Base-by-base conservation (phyloP, 2,329 filamentous ascomycete species). In the Chalaropsis ovoidea region DNA sequence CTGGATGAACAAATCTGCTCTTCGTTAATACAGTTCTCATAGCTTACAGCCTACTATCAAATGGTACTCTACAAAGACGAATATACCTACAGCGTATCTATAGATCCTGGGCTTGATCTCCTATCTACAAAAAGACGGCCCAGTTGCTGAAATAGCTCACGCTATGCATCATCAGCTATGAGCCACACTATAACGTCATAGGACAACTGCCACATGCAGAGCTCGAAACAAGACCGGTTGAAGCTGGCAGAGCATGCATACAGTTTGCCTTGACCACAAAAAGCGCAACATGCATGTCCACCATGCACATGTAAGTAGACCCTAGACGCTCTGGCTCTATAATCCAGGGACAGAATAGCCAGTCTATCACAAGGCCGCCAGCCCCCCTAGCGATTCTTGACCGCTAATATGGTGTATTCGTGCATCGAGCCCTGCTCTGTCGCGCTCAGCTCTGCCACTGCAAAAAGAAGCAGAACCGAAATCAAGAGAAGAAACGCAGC, bases 281-380 rank as follows among this genome's bases (percentile, higher is more conserved):
- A 39, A 39, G 15, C 7, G 27, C 54, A n/a, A 39, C 15, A 58
- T 58, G 24, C 54, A 58, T n/a, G 54, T 22, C 54, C 2, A 39
- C 54, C 54, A 58, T 39, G 54, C n/a, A 27, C 54, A 4, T 10
- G 8, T 15, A 10, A 10, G 4, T 19, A 39, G 15, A 58, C 31
- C 17, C 24, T 58, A 7, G 10, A 19, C 11, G 17, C 17, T 13
- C 27, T 58, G 5, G 31, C 24, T 35, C 17, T 35, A 5, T 13
- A 35, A 10, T 11, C 5, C 24, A 58, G 31, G 24, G n/a, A 39
- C 54, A 39, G 22, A n/a, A 19, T 58, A 58, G 27, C n/a, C 54
- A 58, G 27, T 39, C 54, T 27, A 58, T 58, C 13, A 58, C 54
- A 17, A 58, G 54, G 54, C 54, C 54, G 54, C 54, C 17, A 58